phyloP scores from a whole-genome alignment of 2,329 filamentous ascomycete genomes.

The Cercospora nicotianae region DNA sequence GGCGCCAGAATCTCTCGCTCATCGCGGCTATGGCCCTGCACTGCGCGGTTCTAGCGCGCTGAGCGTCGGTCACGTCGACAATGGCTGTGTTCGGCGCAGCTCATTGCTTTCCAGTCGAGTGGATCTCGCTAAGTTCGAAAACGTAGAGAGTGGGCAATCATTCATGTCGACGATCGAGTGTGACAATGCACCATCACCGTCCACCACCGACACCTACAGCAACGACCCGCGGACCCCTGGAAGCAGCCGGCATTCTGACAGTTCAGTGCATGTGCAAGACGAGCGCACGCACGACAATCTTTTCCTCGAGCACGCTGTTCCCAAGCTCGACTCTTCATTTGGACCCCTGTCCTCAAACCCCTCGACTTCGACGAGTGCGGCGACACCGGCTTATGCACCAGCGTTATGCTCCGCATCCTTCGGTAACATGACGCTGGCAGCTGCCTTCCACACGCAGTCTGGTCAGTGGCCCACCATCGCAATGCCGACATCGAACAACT shows the following conservation, averaged over 20 bases:
- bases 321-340: background rate
- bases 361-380: background rate
- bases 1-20: background rate
- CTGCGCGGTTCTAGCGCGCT: background rate
- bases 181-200: constrained; percentile 24
- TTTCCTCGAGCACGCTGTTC: background rate
- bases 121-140: constrained; percentile 27
- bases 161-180: constrained; percentile 21
- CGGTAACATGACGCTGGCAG: constrained; percentile 5
- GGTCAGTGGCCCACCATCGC: constrained; percentile 2
- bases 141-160: constrained; percentile 25
- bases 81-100: constrained; percentile 2
- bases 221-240: constrained; percentile 27
- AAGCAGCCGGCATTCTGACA: constrained; percentile 5
- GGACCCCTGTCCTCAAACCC: background rate
- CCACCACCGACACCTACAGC: constrained; percentile 21
- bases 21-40: background rate
- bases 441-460: background rate
- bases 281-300: background rate
- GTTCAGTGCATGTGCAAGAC: background rate
- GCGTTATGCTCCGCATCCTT: background rate
- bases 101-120: constrained; percentile 14
- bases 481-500: background rate
- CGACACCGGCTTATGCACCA: background rate
- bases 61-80: background rate